Evolutionary conservation across 306 rosid species (phyloP).

Genomic region (Phaseolus lunatus): DNA sequence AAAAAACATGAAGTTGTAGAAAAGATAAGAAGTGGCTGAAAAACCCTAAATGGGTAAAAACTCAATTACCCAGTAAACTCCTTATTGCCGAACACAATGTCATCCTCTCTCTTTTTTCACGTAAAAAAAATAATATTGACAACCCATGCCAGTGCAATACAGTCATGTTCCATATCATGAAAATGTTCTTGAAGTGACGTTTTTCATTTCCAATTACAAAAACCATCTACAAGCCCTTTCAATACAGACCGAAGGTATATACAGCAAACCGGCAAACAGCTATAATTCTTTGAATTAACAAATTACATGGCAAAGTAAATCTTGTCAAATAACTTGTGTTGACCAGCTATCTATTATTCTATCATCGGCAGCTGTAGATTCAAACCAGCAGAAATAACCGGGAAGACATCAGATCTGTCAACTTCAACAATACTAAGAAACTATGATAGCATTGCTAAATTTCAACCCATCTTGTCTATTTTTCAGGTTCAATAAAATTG

Average conservation of each 20-base stretch:
- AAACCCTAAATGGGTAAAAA: neutral
- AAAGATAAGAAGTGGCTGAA: too few species aligned
- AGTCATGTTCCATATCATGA: conserved; percentile 20
- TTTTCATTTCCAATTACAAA: conserved; percentile 22
- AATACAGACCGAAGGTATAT: neutral
- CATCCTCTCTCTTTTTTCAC: neutral
- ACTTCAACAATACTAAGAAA: conserved; percentile 2
- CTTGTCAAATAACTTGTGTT: conserved; percentile 12
- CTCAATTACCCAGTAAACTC: neutral
- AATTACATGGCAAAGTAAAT: conserved; percentile 6
- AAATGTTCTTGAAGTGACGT: neutral
- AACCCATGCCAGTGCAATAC: conserved; percentile 4
- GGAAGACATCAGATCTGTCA: neutral
- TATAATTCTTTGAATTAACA: neutral
- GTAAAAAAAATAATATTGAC: neutral
- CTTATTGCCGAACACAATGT: neutral
- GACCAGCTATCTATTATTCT: conserved; percentile 11
- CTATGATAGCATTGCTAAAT: neutral
- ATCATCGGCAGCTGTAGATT: conserved; percentile 11
- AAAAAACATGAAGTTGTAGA: too few species aligned
- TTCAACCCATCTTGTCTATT: conserved; percentile 14
- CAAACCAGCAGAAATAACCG: conserved; percentile 10
- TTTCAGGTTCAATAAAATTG: neutral
- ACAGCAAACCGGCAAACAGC: conserved; percentile 13
- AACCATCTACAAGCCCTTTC: neutral